These are phyloP conservation scores for Tremellales sp. DNA, from an alignment of 1,284 basidiomycete species.

Conservation along the genomic window DNA sequence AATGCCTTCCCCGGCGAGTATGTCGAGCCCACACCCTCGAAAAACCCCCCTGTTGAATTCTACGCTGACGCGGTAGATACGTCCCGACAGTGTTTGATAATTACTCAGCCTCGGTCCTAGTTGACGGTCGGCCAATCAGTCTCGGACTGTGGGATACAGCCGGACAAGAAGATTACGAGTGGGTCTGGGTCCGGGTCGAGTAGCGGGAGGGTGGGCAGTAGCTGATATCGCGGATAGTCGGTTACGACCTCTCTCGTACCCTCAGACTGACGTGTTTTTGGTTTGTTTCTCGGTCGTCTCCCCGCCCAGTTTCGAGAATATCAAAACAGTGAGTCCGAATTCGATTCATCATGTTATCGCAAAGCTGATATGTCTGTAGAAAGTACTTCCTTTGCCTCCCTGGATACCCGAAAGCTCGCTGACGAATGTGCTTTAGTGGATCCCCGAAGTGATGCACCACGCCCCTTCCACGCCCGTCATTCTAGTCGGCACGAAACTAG, in stretches of 20 bases:
- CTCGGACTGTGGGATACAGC: conserved; percentile 64
- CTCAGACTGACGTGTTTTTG: conserved; percentile 98
- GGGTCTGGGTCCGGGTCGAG: conserved; percentile 14
- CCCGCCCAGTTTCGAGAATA: conserved; percentile 97
- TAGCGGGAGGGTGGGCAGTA: neutral
- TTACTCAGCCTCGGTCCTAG: conserved; percentile 71
- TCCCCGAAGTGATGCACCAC: conserved; percentile 93
- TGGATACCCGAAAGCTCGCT: neutral
- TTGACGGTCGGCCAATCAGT: conserved; percentile 90
- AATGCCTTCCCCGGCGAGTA: conserved; percentile 48
- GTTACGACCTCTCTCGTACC: conserved; percentile 94
- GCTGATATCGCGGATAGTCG: conserved; percentile 57
- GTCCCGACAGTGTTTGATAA: conserved; percentile 50
- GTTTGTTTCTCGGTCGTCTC: conserved; percentile 98
- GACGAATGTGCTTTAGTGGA: conserved; percentile 75
- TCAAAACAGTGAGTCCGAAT: conserved; percentile 65
- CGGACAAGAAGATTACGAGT: conserved; percentile 81
- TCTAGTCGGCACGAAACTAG: conserved; percentile 95
- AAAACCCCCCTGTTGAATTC: neutral
- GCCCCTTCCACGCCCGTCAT: conserved; percentile 92
- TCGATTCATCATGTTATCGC: neutral
- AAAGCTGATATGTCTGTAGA: neutral
- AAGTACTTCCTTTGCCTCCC: neutral
- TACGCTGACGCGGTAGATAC: conserved; percentile 28
- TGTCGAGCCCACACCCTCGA: conserved; percentile 9